Evolutionary conservation across 2,329 filamentous ascomycete genomes (phyloP).

Genomic region (Colletotrichum sojae): DNA sequence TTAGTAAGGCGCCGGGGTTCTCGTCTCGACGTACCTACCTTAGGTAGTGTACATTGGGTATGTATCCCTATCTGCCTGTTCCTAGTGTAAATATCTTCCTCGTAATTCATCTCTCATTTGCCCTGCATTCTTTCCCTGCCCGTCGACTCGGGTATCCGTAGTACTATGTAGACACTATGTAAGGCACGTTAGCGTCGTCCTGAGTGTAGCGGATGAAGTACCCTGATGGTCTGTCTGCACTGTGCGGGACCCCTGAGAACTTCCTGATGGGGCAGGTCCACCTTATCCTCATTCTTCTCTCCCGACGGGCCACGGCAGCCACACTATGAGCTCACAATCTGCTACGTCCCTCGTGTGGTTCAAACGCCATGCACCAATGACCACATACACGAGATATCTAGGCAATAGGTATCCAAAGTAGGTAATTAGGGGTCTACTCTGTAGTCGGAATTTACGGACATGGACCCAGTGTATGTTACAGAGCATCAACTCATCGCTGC

Average conservation of each 20-base stretch:
- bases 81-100: not conserved
- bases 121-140: constrained; percentile 20
- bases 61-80: too few species aligned
- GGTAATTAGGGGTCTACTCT: too few species aligned
- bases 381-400: too few species aligned
- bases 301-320: not conserved
- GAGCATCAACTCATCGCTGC: too few species aligned
- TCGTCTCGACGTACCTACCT: not conserved
- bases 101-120: constrained; percentile 29
- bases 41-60: not conserved
- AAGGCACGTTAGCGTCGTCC: too few species aligned
- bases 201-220: constrained; percentile 34
- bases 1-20: not conserved
- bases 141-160: constrained; percentile 23
- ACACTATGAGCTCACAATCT: not conserved
- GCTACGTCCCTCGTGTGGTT: not conserved
- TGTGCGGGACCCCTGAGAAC: constrained; percentile 23
- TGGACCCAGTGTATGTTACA: too few species aligned
- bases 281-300: constrained; percentile 8
- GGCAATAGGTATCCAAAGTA: too few species aligned
- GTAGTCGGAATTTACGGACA: too few species aligned
- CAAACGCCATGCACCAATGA: too few species aligned
- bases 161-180: not conserved
- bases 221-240: constrained; percentile 1
- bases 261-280: constrained; percentile 25